Conservation (phyloP, 192 early-diverging fungal species). For the Physocladia obscura region DNA sequence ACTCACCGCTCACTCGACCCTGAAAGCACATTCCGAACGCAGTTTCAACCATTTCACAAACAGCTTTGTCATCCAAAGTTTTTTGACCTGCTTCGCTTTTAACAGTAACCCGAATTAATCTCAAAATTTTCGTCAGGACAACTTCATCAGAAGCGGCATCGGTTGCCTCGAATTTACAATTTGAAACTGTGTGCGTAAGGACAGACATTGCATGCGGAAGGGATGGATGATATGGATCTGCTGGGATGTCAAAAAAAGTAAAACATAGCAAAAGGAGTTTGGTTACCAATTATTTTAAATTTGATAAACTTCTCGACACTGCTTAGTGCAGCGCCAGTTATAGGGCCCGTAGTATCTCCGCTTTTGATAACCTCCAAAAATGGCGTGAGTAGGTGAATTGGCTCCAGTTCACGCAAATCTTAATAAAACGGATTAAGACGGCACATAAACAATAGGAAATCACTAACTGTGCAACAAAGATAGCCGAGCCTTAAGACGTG, state of each 20-base stretch:
- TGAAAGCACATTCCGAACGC: constrained; percentile 97
- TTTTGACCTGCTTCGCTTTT: constrained; percentile 60
- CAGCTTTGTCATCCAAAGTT: constrained; percentile 84
- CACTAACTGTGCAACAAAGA: constrained; percentile 34
- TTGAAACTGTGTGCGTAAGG: constrained; percentile 80
- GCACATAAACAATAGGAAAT: not conserved
- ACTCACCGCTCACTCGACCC: constrained; percentile 72
- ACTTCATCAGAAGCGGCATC: constrained; percentile 93
- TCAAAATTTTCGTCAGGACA: constrained; percentile 86
- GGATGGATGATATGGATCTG: constrained; percentile 62
- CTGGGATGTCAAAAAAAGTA: not conserved
- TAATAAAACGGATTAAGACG: not conserved
- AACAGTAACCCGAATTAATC: constrained; percentile 74
- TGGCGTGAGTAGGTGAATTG: constrained; percentile 75
- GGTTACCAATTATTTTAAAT: constrained; percentile 68
- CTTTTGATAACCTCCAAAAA: constrained; percentile 91
- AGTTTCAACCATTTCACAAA: constrained; percentile 97
- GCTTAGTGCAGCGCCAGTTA: constrained; percentile 86
- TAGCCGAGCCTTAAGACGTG: constrained; percentile 59
- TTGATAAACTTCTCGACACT: constrained; percentile 88
- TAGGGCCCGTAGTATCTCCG: constrained; percentile 91
- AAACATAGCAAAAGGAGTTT: not conserved
- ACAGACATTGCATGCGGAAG: constrained; percentile 69
- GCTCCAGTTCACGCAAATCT: constrained; percentile 48
- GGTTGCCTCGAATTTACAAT: constrained; percentile 94